These are phyloP conservation scores for Hymenoscyphus salicellus DNA, from an alignment of 2,329 filamentous ascomycete species.

Conservation along the genomic window DNA sequence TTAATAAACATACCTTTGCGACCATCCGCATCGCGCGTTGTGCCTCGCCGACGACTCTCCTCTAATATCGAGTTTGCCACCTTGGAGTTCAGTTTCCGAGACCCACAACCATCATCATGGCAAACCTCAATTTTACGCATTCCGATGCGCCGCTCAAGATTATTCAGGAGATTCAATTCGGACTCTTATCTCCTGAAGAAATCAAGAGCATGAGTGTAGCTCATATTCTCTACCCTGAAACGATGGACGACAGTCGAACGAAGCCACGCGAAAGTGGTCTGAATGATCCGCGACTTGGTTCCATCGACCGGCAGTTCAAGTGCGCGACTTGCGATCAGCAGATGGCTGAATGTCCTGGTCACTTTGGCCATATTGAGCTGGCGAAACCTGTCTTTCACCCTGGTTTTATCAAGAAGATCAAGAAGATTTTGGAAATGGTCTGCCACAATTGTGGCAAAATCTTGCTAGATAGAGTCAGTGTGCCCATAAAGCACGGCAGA, in stretches of 20 bases:
- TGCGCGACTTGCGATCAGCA: constrained; percentile 96
- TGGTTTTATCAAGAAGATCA: constrained; percentile 98
- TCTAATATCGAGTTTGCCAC: constrained; percentile 18
- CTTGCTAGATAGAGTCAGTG: constrained; percentile 95
- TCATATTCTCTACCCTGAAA: constrained; percentile 97
- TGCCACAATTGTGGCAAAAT: constrained; percentile 99
- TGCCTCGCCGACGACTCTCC: constrained; percentile 21
- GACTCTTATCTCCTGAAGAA: constrained; percentile 94
- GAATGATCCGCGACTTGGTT: constrained; percentile 93
- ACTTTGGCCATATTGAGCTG: constrained; percentile 98
- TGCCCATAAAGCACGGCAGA: constrained; percentile 56
- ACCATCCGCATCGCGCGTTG: constrained; percentile 26
- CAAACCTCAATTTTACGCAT: constrained; percentile 86
- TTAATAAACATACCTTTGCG: constrained; percentile 15
- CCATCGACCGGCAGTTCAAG: constrained; percentile 91
- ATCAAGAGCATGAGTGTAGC: constrained; percentile 98
- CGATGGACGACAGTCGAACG: constrained; percentile 93
- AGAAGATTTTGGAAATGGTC: constrained; percentile 97
- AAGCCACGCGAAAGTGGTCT: constrained; percentile 87
- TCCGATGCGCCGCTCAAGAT: constrained; percentile 95
- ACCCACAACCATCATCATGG: constrained; percentile 59
- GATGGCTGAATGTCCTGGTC: constrained; percentile 93
- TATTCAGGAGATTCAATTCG: constrained; percentile 98
- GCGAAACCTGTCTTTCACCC: constrained; percentile 91
- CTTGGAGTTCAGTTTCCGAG: constrained; percentile 7